These are phyloP conservation scores for Chlorella sp. DNA, from an alignment of 139 green algal species.

Conservation along the genomic window DNA sequence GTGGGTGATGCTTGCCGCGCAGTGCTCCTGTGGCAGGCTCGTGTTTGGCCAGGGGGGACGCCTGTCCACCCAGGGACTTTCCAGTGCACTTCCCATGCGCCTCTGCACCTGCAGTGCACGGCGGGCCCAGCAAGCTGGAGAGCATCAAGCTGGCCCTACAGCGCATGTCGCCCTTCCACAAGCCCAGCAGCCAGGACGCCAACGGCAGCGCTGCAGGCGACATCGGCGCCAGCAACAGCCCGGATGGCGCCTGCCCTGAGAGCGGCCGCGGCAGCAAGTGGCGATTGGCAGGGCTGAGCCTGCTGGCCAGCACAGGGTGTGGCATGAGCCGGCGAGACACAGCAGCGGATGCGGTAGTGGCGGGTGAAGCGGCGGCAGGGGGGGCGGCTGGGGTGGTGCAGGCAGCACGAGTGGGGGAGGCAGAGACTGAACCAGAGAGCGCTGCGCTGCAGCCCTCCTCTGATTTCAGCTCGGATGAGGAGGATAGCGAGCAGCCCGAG, in stretches of 20 bases:
- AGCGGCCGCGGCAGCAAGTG: too few species aligned
- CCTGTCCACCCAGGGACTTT: too few species aligned
- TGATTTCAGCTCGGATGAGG: not conserved
- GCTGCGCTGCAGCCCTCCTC: not conserved
- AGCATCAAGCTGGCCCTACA: slow-evolving; percentile 4
- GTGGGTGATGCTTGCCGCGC: not conserved
- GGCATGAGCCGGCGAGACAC: too few species aligned
- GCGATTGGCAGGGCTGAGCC: too few species aligned
- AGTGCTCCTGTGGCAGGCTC: too few species aligned
- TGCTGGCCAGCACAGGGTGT: too few species aligned
- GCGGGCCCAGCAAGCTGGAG: not conserved
- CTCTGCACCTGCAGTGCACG: not conserved
- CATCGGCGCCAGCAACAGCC: not conserved
- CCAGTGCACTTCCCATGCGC: not conserved
- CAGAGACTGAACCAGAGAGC: not conserved
- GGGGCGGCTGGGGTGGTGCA: not conserved
- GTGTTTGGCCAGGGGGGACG: too few species aligned
- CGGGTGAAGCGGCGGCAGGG: not conserved
- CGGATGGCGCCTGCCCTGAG: not conserved
- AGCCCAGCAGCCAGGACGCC: not conserved
- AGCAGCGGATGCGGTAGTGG: not conserved
- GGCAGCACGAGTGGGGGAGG: not conserved
- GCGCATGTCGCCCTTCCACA: slow-evolving; percentile 1
- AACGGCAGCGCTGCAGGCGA: not conserved
- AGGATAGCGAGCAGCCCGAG: not conserved